phyloP scores from a whole-genome alignment of 495 filamentous ascomycete species.

The Neurospora terricola region DNA sequence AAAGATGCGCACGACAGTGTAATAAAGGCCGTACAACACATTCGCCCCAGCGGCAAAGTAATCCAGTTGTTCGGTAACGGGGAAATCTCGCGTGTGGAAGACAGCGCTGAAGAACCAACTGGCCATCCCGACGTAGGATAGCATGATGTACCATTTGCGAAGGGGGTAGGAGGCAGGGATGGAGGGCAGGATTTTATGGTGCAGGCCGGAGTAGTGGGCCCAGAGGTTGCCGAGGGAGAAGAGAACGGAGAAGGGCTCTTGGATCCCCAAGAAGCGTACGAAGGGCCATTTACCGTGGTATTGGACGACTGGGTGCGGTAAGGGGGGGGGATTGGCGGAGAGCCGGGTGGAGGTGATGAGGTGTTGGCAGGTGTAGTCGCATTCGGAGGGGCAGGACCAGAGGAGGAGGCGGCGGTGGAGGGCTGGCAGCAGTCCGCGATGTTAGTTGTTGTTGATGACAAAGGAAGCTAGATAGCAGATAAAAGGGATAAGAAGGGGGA shows the following conservation, averaged over 20 bases:
- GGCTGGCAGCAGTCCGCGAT: too few species aligned
- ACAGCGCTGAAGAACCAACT: too few species aligned
- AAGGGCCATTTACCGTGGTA: conserved; percentile 99
- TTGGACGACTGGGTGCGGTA: conserved; percentile 58
- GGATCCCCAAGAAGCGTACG: conserved; percentile 75
- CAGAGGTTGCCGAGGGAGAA: conserved; percentile 86
- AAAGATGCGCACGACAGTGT: conserved; percentile 69
- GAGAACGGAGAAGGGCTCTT: conserved; percentile 87
- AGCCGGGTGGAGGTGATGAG: conserved; percentile 71
- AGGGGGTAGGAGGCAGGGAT: conserved; percentile 68
- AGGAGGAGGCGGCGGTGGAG: conserved; percentile 60
- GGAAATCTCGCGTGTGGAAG: conserved; percentile 85
- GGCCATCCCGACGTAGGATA: conserved; percentile 75
- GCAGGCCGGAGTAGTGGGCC: conserved; percentile 75
- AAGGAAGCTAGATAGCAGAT: too few species aligned
- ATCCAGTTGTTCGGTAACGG: conserved; percentile 81
- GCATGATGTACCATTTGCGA: conserved; percentile 65
- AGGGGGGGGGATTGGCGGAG: conserved; percentile 24
- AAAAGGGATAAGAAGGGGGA: too few species aligned
- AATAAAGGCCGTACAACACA: conserved; percentile 85
- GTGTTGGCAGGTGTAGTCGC: conserved; percentile 97
- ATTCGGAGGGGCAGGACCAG: conserved; percentile 81
- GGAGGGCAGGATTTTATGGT: conserved; percentile 47
- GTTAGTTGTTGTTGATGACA: too few species aligned
- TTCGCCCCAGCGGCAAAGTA: conserved; percentile 91